phyloP scores from a whole-genome alignment of 345 rosid species.

The Hibiscus tridactylites region DNA sequence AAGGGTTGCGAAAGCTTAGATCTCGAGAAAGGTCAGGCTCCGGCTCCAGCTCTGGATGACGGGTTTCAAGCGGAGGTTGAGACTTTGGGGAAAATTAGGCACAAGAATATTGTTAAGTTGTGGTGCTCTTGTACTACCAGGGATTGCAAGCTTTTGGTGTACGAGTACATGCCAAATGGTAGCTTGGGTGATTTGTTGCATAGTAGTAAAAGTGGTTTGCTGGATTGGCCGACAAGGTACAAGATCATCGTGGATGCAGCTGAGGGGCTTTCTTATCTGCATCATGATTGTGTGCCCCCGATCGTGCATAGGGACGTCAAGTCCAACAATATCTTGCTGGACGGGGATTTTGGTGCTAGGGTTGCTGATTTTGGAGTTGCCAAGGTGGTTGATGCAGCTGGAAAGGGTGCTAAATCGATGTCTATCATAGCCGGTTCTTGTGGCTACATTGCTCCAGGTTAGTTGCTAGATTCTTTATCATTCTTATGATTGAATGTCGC shows the following conservation, averaged over 20 bases:
- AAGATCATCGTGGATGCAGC: slow-evolving; percentile 82
- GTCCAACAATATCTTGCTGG: slow-evolving; percentile 87
- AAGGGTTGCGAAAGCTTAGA: slow-evolving; percentile 40
- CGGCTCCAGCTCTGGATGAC: slow-evolving; percentile 29
- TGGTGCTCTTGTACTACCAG: slow-evolving; percentile 91
- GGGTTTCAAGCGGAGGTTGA: slow-evolving; percentile 83
- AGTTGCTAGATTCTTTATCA: slow-evolving; percentile 9
- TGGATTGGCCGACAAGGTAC: slow-evolving; percentile 84
- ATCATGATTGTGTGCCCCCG: slow-evolving; percentile 88
- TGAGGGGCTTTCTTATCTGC: slow-evolving; percentile 91
- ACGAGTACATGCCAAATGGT: slow-evolving; percentile 96
- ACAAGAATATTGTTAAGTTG: slow-evolving; percentile 92
- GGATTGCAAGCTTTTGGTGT: slow-evolving; percentile 93
- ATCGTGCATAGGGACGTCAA: slow-evolving; percentile 96
- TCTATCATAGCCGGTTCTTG: slow-evolving; percentile 94
- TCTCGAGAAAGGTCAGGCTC: slow-evolving; percentile 52
- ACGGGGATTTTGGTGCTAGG: slow-evolving; percentile 79
- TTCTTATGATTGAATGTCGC: neutral
- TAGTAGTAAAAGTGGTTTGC: slow-evolving; percentile 67
- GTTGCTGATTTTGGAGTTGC: slow-evolving; percentile 98
- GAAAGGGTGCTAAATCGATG: slow-evolving; percentile 79
- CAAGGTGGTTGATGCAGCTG: slow-evolving; percentile 63
- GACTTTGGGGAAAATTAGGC: slow-evolving; percentile 93
- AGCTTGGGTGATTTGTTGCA: slow-evolving; percentile 94
- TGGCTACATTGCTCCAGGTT: slow-evolving; percentile 99